phyloP scores from a whole-genome alignment of 2,329 filamentous ascomycete species.

The Exutisphaerella laricina region DNA sequence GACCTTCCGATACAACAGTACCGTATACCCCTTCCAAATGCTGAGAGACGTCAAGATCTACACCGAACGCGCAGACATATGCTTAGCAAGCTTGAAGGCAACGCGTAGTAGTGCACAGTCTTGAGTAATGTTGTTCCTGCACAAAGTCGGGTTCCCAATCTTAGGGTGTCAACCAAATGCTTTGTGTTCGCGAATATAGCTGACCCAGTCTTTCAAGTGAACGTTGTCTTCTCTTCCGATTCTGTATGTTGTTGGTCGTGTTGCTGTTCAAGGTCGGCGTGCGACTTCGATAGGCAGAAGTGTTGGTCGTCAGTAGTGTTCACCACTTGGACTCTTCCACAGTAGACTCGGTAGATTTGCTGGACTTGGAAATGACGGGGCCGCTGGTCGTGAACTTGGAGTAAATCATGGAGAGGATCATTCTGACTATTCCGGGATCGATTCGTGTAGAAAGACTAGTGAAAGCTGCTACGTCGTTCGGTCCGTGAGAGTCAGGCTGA shows the following conservation, averaged over 20 bases:
- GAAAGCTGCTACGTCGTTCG: slow-evolving; percentile 23
- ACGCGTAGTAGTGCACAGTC: slow-evolving; percentile 2
- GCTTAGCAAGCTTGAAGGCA: slow-evolving; percentile 10
- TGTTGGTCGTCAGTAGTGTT: slow-evolving; percentile 8
- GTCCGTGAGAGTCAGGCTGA: slow-evolving; percentile 20
- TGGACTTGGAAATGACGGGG: slow-evolving; percentile 26
- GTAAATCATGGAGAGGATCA: slow-evolving; percentile 21
- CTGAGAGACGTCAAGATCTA: slow-evolving; percentile 25
- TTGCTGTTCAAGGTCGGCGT: too few relatives aligned
- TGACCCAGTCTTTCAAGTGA: slow-evolving; percentile 19
- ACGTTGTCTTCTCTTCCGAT: slow-evolving; percentile 21
- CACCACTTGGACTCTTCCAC: slow-evolving; percentile 17
- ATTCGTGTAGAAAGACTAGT: slow-evolving; percentile 20
- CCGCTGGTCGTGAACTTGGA: slow-evolving; percentile 21
- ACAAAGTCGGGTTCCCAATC: too few relatives aligned
- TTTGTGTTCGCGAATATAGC: slow-evolving; percentile 1
- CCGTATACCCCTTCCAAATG: slow-evolving; percentile 29
- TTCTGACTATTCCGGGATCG: slow-evolving; percentile 18
- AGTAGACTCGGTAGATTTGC: slow-evolving; percentile 26
- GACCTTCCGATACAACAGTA: slow-evolving; percentile 18
- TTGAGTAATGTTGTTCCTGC: not conserved
- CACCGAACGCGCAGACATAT: slow-evolving; percentile 18
- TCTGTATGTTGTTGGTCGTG: not conserved
- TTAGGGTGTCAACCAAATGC: too few relatives aligned
- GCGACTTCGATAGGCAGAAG: too few relatives aligned